A percentile compares a stretch with the other conserved stretches of the same genome.
phyloP scores from a whole-genome alignment of 1,284 basidiomycete species.

The Coniferiporia weirii region DNA sequence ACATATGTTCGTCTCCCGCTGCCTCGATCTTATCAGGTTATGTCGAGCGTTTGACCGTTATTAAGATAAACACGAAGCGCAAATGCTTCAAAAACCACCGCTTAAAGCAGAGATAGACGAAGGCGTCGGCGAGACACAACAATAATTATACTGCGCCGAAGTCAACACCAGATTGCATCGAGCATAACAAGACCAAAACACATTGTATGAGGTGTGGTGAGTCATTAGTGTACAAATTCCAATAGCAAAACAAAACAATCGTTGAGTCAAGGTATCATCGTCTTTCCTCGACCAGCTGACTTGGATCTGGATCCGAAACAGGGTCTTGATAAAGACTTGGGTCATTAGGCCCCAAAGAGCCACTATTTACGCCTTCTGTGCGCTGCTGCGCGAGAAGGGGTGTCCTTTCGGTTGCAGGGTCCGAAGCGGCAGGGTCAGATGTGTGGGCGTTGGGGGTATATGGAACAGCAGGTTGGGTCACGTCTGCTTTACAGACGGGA shows the following conservation, averaged over 20 bases:
- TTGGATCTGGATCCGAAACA: background rate
- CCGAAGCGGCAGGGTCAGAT: constrained; percentile 8
- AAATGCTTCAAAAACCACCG: no score
- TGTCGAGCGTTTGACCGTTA: no score
- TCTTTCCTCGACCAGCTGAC: background rate
- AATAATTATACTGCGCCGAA: no score
- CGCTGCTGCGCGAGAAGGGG: constrained; percentile 27
- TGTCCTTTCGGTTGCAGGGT: constrained; percentile 30
- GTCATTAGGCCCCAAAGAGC: background rate
- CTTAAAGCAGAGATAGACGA: no score
- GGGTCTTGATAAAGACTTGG: background rate
- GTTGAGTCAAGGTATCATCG: background rate
- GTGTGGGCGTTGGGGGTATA: constrained; percentile 15
- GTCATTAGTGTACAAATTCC: background rate
- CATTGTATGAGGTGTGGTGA: background rate
- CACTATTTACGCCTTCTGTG: background rate
- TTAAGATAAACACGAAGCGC: no score
- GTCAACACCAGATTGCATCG: no score
- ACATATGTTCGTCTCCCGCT: no score
- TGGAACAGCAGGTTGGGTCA: constrained; percentile 53
- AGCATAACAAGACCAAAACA: background rate
- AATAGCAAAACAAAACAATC: background rate
- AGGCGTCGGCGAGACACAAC: no score
- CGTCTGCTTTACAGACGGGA: constrained; percentile 84
- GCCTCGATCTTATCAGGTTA: no score